Base-by-base conservation (phyloP, 371 early-diverging fungal species). In the Apophysomyces elegans region DNA sequence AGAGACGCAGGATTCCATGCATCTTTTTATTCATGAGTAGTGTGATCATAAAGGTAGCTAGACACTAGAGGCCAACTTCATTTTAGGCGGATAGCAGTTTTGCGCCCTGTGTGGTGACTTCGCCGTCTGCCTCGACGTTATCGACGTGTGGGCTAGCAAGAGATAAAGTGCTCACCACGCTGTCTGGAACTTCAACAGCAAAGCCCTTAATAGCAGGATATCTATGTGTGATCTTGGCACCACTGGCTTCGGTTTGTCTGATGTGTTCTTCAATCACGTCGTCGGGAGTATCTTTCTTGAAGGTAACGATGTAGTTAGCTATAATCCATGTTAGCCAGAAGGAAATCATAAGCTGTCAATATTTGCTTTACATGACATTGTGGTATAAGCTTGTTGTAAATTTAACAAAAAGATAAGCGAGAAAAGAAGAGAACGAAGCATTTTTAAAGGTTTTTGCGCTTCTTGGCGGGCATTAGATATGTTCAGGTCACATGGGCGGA, bases 41-140 rank as follows among this genome's bases (percentile, higher is more conserved):
- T 26, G 32, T 26, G 32, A 26, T 26, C 32, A 26, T 26, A 26
- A 26, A 26, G 32, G 32, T 26, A 26, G 32, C 32, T 26, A 26
- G 1, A 26, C 26, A 26, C 26, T 26, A 26, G 26, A 26, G 26
- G 26, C 2, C 1, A 26, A 26, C 26, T 26, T 26, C 26, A 2
- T 26, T 26, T 26, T 26, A 26, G 26, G 26, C 26, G 6, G 45
- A 45, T 7, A 75, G 58, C 11, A 76, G 56, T 1, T 61, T 43
- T 45, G 68, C 7, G 50, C 79, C 84, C 56, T 82, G 82, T 26
- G 76, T 80, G 59, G 79, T 74, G 44, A 87, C 86, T 56, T 77
- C 76, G 38, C 87, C 87, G 67, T 87, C 87, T 43, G 84, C 69
- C 60, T 87, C 87, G 46, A 87, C 58, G 41, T 63, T 68, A 5